Evolutionary conservation across 164 flowering plant species (phyloP).

Genomic region (grape (Vitis vinifera)): ASM3070453v1 NC_081806.1:1467501-1468000

Average conservation of each 20-base stretch:
- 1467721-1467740: constrained; percentile 10
- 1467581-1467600: not conserved
- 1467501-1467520: constrained; percentile 8
- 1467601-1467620: not conserved
- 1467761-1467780: constrained; percentile 21
- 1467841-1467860: constrained; percentile 8
- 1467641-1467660: not conserved
- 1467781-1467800: constrained; percentile 29
- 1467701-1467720: not conserved
- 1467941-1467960: constrained; percentile 26
- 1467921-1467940: constrained; percentile 65
- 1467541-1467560: not conserved
- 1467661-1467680: not conserved
- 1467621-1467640: constrained; percentile 7
- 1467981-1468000: constrained; percentile 14
- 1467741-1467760: constrained; percentile 9
- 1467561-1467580: not conserved
- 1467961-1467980: constrained; percentile 17
- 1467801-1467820: constrained; percentile 38
- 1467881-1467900: constrained; percentile 26
- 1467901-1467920: constrained; percentile 33
- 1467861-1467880: constrained; percentile 18
- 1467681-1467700: constrained; percentile 10
- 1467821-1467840: not conserved
- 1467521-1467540: not conserved